Base-by-base conservation (phyloP, 179 eudicot species). In the Spinacia oleracea region DNA sequence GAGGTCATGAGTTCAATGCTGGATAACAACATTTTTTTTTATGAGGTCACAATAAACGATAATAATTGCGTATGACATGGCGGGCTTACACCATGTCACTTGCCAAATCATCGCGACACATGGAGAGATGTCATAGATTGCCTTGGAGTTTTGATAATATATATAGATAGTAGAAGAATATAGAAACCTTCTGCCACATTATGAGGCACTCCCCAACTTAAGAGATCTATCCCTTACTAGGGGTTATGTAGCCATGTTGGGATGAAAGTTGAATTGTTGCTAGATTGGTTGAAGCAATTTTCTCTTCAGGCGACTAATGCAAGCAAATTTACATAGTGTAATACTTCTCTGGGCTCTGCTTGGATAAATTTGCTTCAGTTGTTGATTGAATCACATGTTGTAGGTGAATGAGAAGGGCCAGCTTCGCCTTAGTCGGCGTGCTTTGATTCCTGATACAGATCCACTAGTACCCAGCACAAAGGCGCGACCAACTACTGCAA, bases 381-480 rank as follows among this genome's bases (percentile, higher is more conserved):
- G n/a, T 72, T 34, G 65, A 15, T 53, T 72, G 29, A 58, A 34
- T 65, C 45, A 27, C 77, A 46, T 75, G 72, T 20, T 83, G 62
- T 87, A 95, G 98, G 88, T 93, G 76, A 96, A 96, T 84, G 96
- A 88, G 77, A 96, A 94, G 83, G 98, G 99, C 27, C 98, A 96
- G 74, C 93, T 96, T 84, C 98, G 99, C 75, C 88, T 96, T 75
- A 96, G 99, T 81, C 94, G 91, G 38, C 89, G 90, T 45, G 99
- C 97, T 59, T 88, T 93, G 62, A 92, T 96, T 79, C 94, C 99
- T 43, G 94, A 92, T 51, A 73, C 79, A 2, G 88, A 85, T 80
- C 86, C 90, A 58, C 82, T 89, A 64, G 82, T 92, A 73, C 82
- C 90, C 21, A 82, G 71, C 81, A 74, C 88, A 53, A 92, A 90